These are phyloP conservation scores for Lotmaria passim DNA, from an alignment of 208 protist species.

Conservation along the genomic window DNA sequence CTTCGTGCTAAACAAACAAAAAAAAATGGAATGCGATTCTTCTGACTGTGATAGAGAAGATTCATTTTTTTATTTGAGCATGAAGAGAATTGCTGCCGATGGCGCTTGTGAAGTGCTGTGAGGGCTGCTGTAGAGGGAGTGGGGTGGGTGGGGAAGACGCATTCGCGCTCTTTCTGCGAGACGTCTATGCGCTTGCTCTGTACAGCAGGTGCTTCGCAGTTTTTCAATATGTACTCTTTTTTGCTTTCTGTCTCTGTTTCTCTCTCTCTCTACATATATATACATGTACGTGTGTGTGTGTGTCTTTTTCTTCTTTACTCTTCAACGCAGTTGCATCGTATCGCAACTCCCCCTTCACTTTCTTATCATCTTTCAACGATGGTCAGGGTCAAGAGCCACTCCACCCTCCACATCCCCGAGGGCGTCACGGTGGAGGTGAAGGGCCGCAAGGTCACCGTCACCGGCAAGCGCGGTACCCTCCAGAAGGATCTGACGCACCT, in stretches of 20 bases:
- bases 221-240: background rate
- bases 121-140: too few species aligned
- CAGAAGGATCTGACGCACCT: slow-evolving; percentile 93
- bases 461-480: slow-evolving; percentile 96
- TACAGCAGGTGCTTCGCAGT: too few species aligned
- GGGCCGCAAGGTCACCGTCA: slow-evolving; percentile 91
- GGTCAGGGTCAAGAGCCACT: slow-evolving; percentile 83
- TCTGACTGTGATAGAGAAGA: too few species aligned
- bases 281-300: background rate
- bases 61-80: too few species aligned
- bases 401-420: slow-evolving; percentile 71
- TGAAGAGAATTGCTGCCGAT: too few species aligned
- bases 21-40: slow-evolving; percentile 3
- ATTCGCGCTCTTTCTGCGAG: too few species aligned
- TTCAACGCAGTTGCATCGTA: slow-evolving; percentile 14
- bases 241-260: slow-evolving; percentile 26
- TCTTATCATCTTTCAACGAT: slow-evolving; percentile 45
- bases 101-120: too few species aligned
- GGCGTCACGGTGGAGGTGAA: slow-evolving; percentile 66
- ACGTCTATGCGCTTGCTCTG: too few species aligned
- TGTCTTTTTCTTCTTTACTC: background rate
- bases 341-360: slow-evolving; percentile 6
- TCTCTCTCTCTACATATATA: slow-evolving; percentile 25
- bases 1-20: background rate
- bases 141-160: too few species aligned